Conservation (phyloP, 176 grass and related monocot genomes). For the Pontederia paniculata region DNA sequence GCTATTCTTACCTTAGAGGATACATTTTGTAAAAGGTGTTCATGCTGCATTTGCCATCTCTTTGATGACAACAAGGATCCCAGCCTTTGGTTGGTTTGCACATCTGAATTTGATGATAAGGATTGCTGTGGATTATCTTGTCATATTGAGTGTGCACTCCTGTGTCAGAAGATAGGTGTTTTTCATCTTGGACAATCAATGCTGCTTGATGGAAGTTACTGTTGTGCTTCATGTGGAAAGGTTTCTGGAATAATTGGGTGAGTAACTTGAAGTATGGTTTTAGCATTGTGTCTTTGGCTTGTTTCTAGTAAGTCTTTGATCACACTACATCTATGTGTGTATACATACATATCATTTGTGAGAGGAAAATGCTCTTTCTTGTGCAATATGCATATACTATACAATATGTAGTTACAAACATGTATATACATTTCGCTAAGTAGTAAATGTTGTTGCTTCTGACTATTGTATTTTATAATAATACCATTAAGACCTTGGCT, state of each 20-base stretch:
- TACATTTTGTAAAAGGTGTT: constrained; percentile 94
- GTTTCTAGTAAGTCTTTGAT: not conserved
- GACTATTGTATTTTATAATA: too few species aligned
- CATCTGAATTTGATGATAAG: constrained; percentile 64
- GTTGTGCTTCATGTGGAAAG: constrained; percentile 91
- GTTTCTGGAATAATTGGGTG: constrained; percentile 86
- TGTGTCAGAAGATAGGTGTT: constrained; percentile 56
- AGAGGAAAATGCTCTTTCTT: too few species aligned
- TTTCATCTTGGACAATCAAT: constrained; percentile 56
- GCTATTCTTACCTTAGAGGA: constrained; percentile 61
- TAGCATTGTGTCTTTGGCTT: constrained; percentile 8
- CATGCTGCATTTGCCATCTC: constrained; percentile 88
- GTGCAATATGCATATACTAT: too few species aligned
- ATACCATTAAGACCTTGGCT: too few species aligned
- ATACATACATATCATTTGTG: too few species aligned
- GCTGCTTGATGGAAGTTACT: constrained; percentile 89
- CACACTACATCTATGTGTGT: not conserved
- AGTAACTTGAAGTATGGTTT: constrained; percentile 15
- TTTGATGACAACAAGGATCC: constrained; percentile 99
- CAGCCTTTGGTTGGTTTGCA: constrained; percentile 90
- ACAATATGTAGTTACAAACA: too few species aligned
- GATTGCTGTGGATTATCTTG: constrained; percentile 91
- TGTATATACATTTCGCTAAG: too few species aligned
- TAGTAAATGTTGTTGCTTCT: too few species aligned
- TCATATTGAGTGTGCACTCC: constrained; percentile 83